Evolutionary conservation across 164 flowering plant species (phyloP), one percentile per base, ranked within the genome.

Genomic region (Euptelea pleiosperma): DNA sequence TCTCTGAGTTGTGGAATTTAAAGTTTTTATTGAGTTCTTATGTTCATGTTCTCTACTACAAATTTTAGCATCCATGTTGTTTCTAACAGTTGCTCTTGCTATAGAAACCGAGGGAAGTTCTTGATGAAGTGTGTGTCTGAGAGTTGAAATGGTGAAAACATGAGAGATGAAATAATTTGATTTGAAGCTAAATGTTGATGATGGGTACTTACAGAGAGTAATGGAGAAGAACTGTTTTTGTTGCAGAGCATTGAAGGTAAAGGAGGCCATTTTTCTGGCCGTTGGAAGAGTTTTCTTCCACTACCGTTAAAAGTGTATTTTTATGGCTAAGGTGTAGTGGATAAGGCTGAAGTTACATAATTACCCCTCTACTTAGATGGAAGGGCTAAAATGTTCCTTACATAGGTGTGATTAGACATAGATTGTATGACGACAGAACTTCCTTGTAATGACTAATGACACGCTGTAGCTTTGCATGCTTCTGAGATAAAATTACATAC

Each of bases 201-300:
- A 61, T 34, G 77, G 61, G 67, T n/a, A 80, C 84, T 83, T 80
- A 80, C 85, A 76, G 49, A 47, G 67, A 69, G 72, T 4, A 42
- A 49, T 11, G 2, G 75, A 60, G 63, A 64, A 64, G 70, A 70
- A 57, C 11, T 71, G 77, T 0, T 60, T 56, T 21, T 66, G 80
- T 30, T 71, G 84, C 41, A 77, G 75, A 25, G 80, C 55, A 52
- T 60, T 73, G 74, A 69, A 66, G 76, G 73, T 39, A 18, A 58
- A 68, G 66, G 73, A 60, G 70, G 73, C 82, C 84, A 76, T 79
- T 51, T 68, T 70, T 18, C 1, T 81, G 84, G 78, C 81, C 77
- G 76, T 72, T 79, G 58, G 62, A 60, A 61, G 49, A 11, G 55
- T 11, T 24, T 46, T 19, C 33, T 25, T 44, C 33, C 16, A 19